phyloP scores from a whole-genome alignment of 306 rosid genomes.

The Hippophae tibetana region DNA sequence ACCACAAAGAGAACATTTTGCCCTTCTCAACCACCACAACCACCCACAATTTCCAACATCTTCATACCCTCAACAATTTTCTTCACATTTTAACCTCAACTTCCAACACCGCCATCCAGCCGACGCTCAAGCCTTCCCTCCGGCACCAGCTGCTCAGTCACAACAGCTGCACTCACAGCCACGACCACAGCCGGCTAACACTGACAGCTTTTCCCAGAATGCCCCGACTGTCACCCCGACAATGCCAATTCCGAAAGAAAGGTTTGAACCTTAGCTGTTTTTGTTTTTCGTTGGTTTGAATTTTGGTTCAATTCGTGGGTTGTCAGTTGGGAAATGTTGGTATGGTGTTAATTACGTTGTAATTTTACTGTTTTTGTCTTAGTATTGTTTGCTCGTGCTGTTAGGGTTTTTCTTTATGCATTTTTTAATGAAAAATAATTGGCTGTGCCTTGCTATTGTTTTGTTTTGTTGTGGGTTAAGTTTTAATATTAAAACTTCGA shows the following conservation, averaged over 20 bases:
- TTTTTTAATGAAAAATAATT: too few relatives aligned
- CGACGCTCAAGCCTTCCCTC: conserved; percentile 31
- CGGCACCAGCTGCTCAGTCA: conserved; percentile 19
- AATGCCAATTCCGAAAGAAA: conserved; percentile 28
- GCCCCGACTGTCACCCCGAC: conserved; percentile 19
- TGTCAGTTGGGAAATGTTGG: too few relatives aligned
- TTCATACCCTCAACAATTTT: conserved; percentile 32
- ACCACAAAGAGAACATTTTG: conserved; percentile 33
- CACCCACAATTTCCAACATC: conserved; percentile 27
- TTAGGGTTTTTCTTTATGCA: too few relatives aligned
- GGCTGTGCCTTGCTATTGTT: too few relatives aligned
- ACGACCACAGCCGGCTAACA: conserved; percentile 10
- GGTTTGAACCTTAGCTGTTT: conserved; percentile 24
- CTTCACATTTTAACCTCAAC: conserved; percentile 61
- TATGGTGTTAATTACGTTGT: too few relatives aligned
- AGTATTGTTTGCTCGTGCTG: too few relatives aligned
- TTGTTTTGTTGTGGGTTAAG: too few relatives aligned
- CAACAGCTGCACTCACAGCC: conserved; percentile 10
- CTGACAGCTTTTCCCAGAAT: conserved; percentile 14
- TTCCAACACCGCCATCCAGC: conserved; percentile 20
- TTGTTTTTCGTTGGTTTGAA: not conserved
- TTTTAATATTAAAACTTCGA: too few relatives aligned
- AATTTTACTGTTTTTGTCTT: too few relatives aligned
- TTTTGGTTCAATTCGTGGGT: too few relatives aligned
- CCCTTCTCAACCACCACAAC: conserved; percentile 23